A percentile compares a stretch with the other conserved stretches of the same genome.
These are phyloP conservation scores for Leccinum subrobustum DNA, from an alignment of 1,284 basidiomycete species.

Conservation along the genomic window DNA sequence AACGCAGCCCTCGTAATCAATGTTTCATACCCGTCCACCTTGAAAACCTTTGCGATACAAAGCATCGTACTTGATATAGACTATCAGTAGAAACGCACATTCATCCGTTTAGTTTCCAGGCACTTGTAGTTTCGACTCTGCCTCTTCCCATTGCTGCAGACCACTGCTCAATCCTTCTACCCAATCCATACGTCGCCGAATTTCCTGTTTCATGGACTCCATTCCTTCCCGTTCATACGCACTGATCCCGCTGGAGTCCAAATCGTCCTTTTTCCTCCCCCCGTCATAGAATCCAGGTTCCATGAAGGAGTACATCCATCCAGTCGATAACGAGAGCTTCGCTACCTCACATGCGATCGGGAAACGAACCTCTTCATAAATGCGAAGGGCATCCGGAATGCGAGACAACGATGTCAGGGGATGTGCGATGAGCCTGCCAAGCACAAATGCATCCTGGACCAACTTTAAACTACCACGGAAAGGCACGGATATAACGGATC, in stretches of 20 bases:
- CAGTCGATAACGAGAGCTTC: slow-evolving; percentile 9
- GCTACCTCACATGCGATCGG: slow-evolving; percentile 18
- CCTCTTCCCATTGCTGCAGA: slow-evolving; percentile 13
- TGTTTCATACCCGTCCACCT: too few species aligned
- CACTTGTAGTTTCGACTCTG: background rate
- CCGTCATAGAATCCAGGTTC: slow-evolving; percentile 25
- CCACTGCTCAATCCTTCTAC: background rate
- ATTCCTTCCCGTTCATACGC: slow-evolving; percentile 16
- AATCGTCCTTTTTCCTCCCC: slow-evolving; percentile 5
- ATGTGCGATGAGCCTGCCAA: slow-evolving; percentile 34
- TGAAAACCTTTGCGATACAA: background rate
- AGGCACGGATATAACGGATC: background rate
- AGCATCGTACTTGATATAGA: too few species aligned
- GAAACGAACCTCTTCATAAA: slow-evolving; percentile 34
- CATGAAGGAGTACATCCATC: slow-evolving; percentile 12
- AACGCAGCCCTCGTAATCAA: too few species aligned
- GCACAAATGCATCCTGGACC: slow-evolving; percentile 36
- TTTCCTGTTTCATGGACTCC: slow-evolving; percentile 10
- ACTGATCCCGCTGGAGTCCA: slow-evolving; percentile 14
- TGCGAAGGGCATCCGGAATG: slow-evolving; percentile 23
- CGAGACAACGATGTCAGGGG: slow-evolving; percentile 19
- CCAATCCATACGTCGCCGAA: background rate
- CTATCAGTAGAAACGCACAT: too few species aligned
- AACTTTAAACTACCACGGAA: background rate
- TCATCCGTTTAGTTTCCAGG: too few species aligned